phyloP scores from a whole-genome alignment of 192 early-diverging fungal species.

The Entomortierella chlamydospora region DNA sequence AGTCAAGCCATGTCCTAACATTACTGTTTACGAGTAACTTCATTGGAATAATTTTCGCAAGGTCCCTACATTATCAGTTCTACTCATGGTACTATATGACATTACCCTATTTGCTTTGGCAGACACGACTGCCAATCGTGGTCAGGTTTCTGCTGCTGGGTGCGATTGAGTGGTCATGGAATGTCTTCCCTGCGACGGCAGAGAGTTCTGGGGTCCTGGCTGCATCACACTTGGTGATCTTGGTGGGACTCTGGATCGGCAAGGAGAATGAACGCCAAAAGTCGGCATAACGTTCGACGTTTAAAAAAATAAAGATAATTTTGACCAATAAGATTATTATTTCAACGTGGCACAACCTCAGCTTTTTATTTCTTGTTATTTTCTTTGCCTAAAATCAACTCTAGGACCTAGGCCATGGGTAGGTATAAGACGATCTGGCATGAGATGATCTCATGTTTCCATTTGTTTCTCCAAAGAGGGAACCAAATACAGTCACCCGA shows the following conservation, averaged over 20 bases:
- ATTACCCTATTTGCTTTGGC: slow-evolving; percentile 84
- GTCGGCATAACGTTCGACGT: too few species aligned
- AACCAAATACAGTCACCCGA: too few species aligned
- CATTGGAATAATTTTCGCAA: slow-evolving; percentile 88
- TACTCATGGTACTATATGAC: slow-evolving; percentile 94
- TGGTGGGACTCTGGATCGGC: slow-evolving; percentile 51
- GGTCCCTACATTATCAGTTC: slow-evolving; percentile 97
- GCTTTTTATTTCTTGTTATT: too few species aligned
- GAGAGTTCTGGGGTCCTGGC: slow-evolving; percentile 46
- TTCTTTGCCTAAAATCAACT: too few species aligned
- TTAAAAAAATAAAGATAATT: too few species aligned
- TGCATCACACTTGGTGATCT: slow-evolving; percentile 34
- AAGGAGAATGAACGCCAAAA: background rate
- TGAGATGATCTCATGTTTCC: too few species aligned
- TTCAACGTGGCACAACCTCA: too few species aligned
- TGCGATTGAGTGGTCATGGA: slow-evolving; percentile 85
- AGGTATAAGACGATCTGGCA: too few species aligned
- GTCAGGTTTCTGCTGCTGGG: slow-evolving; percentile 43
- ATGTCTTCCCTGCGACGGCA: slow-evolving; percentile 85
- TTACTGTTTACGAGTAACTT: slow-evolving; percentile 89
- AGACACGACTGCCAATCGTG: slow-evolving; percentile 50
- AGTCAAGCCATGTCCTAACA: slow-evolving; percentile 58
- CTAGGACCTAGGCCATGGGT: too few species aligned
- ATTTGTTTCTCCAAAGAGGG: too few species aligned
- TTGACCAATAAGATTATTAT: too few species aligned